A percentile compares a stretch with the other conserved stretches of the same genome.
Conservation (phyloP, 257 asterid genomes). For the Hygrophila difformis region DNA sequence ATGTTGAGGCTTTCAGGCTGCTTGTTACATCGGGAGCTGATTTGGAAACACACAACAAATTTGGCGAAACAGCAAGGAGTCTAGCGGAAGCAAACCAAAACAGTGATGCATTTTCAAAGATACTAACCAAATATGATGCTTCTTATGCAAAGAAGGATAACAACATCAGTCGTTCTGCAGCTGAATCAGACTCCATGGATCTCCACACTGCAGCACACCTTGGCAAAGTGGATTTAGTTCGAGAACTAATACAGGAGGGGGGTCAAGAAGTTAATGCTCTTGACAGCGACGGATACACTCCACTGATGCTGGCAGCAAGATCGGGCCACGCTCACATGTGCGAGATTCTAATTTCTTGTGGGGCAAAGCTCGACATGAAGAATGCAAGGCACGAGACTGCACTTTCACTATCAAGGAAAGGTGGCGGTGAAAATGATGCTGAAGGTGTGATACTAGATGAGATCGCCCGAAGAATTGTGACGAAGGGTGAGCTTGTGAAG, state of each 20-base stretch:
- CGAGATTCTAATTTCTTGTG: conserved; percentile 32
- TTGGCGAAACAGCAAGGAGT: conserved; percentile 47
- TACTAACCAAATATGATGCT: conserved; percentile 32
- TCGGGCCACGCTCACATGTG: conserved; percentile 40
- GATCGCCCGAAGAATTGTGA: conserved; percentile 46
- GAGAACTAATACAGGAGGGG: conserved; percentile 7
- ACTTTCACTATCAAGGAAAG: conserved; percentile 39
- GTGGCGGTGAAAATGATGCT: conserved; percentile 22
- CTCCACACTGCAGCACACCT: too few species aligned
- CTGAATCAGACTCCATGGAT: too few species aligned
- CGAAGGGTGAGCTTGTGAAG: conserved; percentile 34
- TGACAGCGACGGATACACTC: conserved; percentile 45
- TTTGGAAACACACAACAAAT: conserved; percentile 28
- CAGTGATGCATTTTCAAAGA: conserved; percentile 37
- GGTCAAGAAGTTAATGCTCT: conserved; percentile 40
- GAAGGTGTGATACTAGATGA: conserved; percentile 37
- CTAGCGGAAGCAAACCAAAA: conserved; percentile 45
- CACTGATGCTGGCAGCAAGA: conserved; percentile 56
- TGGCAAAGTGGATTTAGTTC: conserved; percentile 11
- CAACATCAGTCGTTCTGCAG: too few species aligned
- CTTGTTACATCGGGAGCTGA: conserved; percentile 55
- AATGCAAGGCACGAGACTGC: conserved; percentile 50
- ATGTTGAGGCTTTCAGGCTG: conserved; percentile 40
- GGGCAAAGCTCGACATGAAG: conserved; percentile 30
- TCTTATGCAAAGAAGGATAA: conserved; percentile 14